These are phyloP conservation scores for Aspergillus sp. DNA, from an alignment of 2,329 filamentous ascomycete genomes.

Conservation along the genomic window DNA sequence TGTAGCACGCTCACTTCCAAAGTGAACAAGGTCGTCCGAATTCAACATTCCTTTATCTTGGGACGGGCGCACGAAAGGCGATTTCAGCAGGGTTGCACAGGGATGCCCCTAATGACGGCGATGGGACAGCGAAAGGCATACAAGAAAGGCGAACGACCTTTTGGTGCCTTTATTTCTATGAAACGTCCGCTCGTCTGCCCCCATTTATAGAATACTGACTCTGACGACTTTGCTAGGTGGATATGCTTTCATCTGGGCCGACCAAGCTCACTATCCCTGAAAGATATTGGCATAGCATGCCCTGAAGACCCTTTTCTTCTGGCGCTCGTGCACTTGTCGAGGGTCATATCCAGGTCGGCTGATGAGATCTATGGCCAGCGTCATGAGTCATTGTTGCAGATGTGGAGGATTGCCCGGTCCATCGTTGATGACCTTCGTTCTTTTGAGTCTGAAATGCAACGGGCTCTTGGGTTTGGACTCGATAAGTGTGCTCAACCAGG, in stretches of 20 bases:
- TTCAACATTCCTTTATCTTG: constrained; percentile 38
- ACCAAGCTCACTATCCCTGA: constrained; percentile 35
- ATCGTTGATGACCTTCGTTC: constrained; percentile 26
- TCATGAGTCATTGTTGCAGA: constrained; percentile 35
- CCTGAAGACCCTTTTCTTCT: constrained; percentile 37
- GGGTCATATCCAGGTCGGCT: constrained; percentile 37
- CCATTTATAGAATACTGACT: neutral
- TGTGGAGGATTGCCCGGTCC: constrained; percentile 32
- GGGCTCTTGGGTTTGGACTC: constrained; percentile 28
- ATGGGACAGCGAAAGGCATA: constrained; percentile 27
- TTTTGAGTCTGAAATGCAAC: constrained; percentile 21
- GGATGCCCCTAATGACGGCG: constrained; percentile 27
- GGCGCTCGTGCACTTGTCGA: constrained; percentile 32
- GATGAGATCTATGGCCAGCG: constrained; percentile 38
- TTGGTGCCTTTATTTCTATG: constrained; percentile 40
- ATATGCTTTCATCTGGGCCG: constrained; percentile 41
- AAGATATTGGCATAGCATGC: constrained; percentile 32
- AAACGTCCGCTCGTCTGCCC: constrained; percentile 30
- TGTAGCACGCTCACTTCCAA: constrained; percentile 37
- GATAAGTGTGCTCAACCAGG: constrained; percentile 33
- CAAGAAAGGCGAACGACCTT: constrained; percentile 35
- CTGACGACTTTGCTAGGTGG: constrained; percentile 28
- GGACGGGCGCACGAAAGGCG: constrained; percentile 39
- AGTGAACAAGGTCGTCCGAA: constrained; percentile 43
- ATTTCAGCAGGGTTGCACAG: constrained; percentile 43